Evolutionary conservation across 1,284 basidiomycete genomes (phyloP), one percentile per base, ranked within the genome.

Genomic region (Leccinum subfulvum): DNA sequence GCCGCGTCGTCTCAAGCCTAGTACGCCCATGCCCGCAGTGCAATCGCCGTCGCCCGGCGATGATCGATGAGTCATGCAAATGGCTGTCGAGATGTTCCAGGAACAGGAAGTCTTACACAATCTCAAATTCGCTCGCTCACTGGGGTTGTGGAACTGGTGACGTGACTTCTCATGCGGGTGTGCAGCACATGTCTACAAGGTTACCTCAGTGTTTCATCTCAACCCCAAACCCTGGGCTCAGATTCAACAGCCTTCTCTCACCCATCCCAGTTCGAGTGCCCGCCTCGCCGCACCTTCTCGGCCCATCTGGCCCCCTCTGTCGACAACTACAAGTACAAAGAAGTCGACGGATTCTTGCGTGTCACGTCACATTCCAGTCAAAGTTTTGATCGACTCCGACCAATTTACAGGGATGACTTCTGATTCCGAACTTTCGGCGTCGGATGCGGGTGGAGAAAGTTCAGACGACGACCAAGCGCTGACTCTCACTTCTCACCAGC

Each of bases 281-380:
- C 74, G 89, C 28, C 78, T 90, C 7, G 75, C 79, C 2, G 76
- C 79, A 21, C 76, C 82, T 51, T 79, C 78, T 3, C 79, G 81
- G 61, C 79, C n/a, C n/a, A 80, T 57, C 72, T 90, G 13, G 65
- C 81, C 4, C 67, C 79, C 9, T 57, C 76, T 65, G 66, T 74
- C 60, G 65, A 76, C 70, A 71, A 68, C 58, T 72, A 75, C 67
- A 85, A 81, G 68, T 83, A 86, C 70, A 76, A 83, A 61, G 88
- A 90, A 70, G 69, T 80, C n/a, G 82, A 90, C 62, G 90, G 88
- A 11, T 86, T 89, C 70, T 77, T 92, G 35, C 82, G 80, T 53
- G 73, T 92, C 14, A 76, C 83, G 21, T 80, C 82, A 51, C 70
- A 72, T 39, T 69, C 73, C 53, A 66, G 70, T 53, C 73, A 71